Conservation (phyloP, 805 yeast genomes). For the Kluyveromyces starmeri region DNA sequence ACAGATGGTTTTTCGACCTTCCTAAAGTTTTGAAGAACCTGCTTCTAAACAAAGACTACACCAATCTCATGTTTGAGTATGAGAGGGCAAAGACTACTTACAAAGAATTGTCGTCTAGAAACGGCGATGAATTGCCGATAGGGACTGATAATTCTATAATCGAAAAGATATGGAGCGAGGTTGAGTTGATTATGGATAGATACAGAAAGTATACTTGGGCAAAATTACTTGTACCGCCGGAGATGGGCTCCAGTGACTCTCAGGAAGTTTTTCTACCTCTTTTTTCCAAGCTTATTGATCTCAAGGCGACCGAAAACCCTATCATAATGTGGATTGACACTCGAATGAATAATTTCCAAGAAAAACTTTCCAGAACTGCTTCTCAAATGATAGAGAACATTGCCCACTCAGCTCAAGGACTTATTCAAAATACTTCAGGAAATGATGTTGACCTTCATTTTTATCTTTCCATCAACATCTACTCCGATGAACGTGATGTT, state of each 20-base stretch:
- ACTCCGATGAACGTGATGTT: slow-evolving; percentile 10
- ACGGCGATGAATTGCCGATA: slow-evolving; percentile 9
- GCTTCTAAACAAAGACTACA: slow-evolving; percentile 45
- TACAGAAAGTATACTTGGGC: slow-evolving; percentile 51
- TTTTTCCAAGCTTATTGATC: slow-evolving; percentile 49
- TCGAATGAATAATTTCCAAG: slow-evolving; percentile 35
- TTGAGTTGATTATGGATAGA: slow-evolving; percentile 42
- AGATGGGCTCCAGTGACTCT: slow-evolving; percentile 11
- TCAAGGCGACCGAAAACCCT: slow-evolving; percentile 59
- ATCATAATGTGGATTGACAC: slow-evolving; percentile 51
- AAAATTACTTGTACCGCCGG: slow-evolving; percentile 27
- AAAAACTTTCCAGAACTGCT: slow-evolving; percentile 34
- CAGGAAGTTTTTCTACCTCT: slow-evolving; percentile 32
- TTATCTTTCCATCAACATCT: slow-evolving; percentile 23
- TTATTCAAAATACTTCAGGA: slow-evolving; percentile 26
- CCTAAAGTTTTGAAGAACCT: slow-evolving; percentile 40
- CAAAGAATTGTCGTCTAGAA: slow-evolving; percentile 10
- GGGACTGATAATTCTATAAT: slow-evolving; percentile 33
- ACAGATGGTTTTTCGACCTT: slow-evolving; percentile 46
- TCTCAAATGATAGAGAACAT: slow-evolving; percentile 35
- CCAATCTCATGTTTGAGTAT: slow-evolving; percentile 48
- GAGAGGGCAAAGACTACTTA: slow-evolving; percentile 36
- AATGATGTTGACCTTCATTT: slow-evolving; percentile 29
- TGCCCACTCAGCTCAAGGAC: slow-evolving; percentile 32
- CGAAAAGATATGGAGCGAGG: slow-evolving; percentile 47